Base-by-base conservation (phyloP, 768 basidiomycete species). In the Amanita molliuscula region DNA sequence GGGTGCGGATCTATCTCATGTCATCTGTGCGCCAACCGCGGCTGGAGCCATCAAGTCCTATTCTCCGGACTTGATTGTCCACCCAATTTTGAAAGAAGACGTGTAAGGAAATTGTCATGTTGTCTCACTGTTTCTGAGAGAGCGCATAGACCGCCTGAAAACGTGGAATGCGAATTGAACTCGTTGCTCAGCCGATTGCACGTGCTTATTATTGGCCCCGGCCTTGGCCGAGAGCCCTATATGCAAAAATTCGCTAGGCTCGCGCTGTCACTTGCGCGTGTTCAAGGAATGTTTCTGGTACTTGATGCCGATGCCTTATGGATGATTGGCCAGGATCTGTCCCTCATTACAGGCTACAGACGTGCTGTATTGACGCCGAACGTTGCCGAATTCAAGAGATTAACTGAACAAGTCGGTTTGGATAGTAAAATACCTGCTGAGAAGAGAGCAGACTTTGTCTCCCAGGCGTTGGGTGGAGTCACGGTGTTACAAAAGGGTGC, bases 1-100 rank as follows among this genome's bases (percentile, higher is more conserved):
- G 88, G 94, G 94, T 29, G 89, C 85, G 44, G 95, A 98, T 65
- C 74, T 97, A 18, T 93, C 94, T 20, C 96, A 98, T 73, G 90
- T 98, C 52, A 95, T 98, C 49, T 99, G 96, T 67, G 84, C 94
- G 5, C 95, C 95, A 0, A 81, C 79, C 0, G 95, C 96, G 5
- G 91, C 92, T 23, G 76, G 76, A 4, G 86, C 92, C 40, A 99
- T 99, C 73, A 99, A 99, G 68, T 85, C 88, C 0, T 99, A 97
- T 64, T 94, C 90, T 3, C 93, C 93, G 1, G 94, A 99, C 66
- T 68, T 99, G 38, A 99, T 99, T 60, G 96, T 99, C 0, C 95
- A 99, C 60, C 94, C 91, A 1, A 89, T 98, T 49, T 75, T 99
- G 4, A 68, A 75, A 25, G 76, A 84, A 62, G 76, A 82, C 44